Conservation (phyloP, 768 basidiomycete species). For the Cystofilobasidium bisporidii region DNA sequence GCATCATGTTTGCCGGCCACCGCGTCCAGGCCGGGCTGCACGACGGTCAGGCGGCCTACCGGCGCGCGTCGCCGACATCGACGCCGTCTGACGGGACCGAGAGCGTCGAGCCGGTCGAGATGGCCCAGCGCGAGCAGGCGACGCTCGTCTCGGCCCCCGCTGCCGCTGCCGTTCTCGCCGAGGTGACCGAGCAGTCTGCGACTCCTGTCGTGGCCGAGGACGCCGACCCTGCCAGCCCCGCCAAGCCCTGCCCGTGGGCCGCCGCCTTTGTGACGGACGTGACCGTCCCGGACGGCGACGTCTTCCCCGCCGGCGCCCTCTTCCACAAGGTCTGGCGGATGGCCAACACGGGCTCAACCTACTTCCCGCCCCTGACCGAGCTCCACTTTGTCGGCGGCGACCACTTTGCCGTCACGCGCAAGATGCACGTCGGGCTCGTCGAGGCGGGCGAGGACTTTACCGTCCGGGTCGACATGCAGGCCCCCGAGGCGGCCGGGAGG, state of each 20-base stretch:
- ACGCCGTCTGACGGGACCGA: too few relatives aligned
- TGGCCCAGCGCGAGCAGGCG: background rate
- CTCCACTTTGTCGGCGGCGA: constrained; percentile 65
- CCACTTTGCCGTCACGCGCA: constrained; percentile 32
- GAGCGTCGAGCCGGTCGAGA: background rate
- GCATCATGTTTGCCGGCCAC: background rate
- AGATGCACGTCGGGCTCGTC: constrained; percentile 48
- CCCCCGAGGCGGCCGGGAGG: constrained; percentile 61
- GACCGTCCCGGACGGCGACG: constrained; percentile 64
- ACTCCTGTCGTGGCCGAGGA: background rate
- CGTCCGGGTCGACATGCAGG: constrained; percentile 70
- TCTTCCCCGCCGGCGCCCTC: constrained; percentile 70
- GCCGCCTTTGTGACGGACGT: constrained; percentile 45
- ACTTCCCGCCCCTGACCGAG: constrained; percentile 60
- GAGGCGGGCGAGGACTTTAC: constrained; percentile 53
- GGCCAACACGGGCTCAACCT: constrained; percentile 44
- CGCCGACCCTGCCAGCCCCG: background rate
- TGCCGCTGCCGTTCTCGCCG: background rate
- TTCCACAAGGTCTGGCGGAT: constrained; percentile 78
- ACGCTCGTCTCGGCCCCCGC: background rate
- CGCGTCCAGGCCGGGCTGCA: background rate
- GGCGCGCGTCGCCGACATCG: too few relatives aligned
- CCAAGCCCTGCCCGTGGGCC: background rate
- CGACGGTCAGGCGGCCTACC: background rate
- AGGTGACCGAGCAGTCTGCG: too few relatives aligned